A percentile compares a stretch with the other conserved stretches of the same genome.
These are phyloP conservation scores for Apiotrichum akiyoshidainum DNA, from an alignment of 1,284 basidiomycete species.

Conservation along the genomic window DNA sequence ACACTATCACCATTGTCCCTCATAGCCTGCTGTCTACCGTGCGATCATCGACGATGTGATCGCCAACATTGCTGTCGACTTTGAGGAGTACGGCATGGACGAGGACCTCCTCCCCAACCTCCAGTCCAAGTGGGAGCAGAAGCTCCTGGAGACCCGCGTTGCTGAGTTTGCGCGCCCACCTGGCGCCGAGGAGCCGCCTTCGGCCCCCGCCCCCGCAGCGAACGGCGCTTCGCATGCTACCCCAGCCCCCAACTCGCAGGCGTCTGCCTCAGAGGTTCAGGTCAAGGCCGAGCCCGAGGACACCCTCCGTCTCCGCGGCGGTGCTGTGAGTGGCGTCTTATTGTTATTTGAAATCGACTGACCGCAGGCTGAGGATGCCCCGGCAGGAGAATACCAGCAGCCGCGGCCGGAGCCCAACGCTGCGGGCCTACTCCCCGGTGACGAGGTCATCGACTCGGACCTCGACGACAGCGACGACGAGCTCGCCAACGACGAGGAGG, in stretches of 20 bases:
- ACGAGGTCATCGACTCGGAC: slow-evolving; percentile 91
- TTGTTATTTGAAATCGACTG: neutral
- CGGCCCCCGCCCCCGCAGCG: slow-evolving; percentile 5
- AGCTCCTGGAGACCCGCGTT: slow-evolving; percentile 85
- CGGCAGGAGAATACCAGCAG: neutral
- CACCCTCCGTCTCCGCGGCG: slow-evolving; percentile 39
- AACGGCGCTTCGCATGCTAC: slow-evolving; percentile 1
- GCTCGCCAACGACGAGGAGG: slow-evolving; percentile 56
- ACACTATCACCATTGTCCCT: neutral
- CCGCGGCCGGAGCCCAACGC: slow-evolving; percentile 48
- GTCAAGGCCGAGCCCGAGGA: slow-evolving; percentile 47
- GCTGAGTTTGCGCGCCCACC: slow-evolving; percentile 67
- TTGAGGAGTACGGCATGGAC: slow-evolving; percentile 93
- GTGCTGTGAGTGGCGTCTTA: slow-evolving; percentile 30
- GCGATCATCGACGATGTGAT: slow-evolving; percentile 96
- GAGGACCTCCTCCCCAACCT: slow-evolving; percentile 86
- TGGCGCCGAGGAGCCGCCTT: slow-evolving; percentile 17
- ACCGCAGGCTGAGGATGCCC: slow-evolving; percentile 8
- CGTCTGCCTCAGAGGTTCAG: slow-evolving; percentile 21
- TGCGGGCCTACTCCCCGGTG: slow-evolving; percentile 52
- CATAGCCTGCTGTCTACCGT: slow-evolving; percentile 82
- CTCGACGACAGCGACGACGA: slow-evolving; percentile 81
- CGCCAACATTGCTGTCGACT: slow-evolving; percentile 80
- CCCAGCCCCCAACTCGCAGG: neutral
- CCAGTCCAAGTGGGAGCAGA: slow-evolving; percentile 92